These are phyloP conservation scores for Tremella yokohamensis DNA, from an alignment of 768 basidiomycete genomes.

Conservation along the genomic window DNA sequence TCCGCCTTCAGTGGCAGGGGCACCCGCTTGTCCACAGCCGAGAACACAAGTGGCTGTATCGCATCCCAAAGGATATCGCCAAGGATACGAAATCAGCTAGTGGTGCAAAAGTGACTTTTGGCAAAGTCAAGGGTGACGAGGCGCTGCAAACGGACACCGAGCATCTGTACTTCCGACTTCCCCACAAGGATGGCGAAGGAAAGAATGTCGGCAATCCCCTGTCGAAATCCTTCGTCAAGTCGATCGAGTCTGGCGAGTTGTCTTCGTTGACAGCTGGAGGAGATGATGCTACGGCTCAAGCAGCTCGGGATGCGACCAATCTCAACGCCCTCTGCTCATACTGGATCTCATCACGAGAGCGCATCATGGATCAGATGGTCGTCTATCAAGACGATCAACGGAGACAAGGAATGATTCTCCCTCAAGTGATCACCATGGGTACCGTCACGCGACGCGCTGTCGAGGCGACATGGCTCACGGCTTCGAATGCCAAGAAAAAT, in stretches of 20 bases:
- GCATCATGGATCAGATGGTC: constrained; percentile 88
- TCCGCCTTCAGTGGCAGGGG: constrained; percentile 80
- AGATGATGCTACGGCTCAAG: constrained; percentile 53
- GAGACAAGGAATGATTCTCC: constrained; percentile 73
- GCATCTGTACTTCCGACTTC: constrained; percentile 77
- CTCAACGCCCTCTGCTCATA: constrained; percentile 94
- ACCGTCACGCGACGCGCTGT: constrained; percentile 96
- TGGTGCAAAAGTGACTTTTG: background rate
- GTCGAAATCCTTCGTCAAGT: constrained; percentile 81
- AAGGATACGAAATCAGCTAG: background rate
- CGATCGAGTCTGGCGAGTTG: constrained; percentile 78
- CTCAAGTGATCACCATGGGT: constrained; percentile 97
- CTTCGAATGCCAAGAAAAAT: constrained; percentile 95
- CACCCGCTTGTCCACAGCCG: constrained; percentile 80
- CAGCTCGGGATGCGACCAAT: constrained; percentile 77
- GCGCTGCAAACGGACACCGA: constrained; percentile 56
- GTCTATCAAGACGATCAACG: constrained; percentile 64
- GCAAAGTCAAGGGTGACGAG: constrained; percentile 11
- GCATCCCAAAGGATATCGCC: constrained; percentile 57
- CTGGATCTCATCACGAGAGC: constrained; percentile 91
- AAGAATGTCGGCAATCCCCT: constrained; percentile 95
- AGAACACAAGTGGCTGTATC: constrained; percentile 87
- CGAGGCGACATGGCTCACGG: constrained; percentile 97
- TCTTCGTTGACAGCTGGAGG: constrained; percentile 63
- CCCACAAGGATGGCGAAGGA: constrained; percentile 90